Percentiles rank a stretch among this genome's conserved stretches.
Evolutionary conservation across 2,329 filamentous ascomycete species (phyloP).

Genomic region (Phymatotrichopsis omnivora): DNA sequence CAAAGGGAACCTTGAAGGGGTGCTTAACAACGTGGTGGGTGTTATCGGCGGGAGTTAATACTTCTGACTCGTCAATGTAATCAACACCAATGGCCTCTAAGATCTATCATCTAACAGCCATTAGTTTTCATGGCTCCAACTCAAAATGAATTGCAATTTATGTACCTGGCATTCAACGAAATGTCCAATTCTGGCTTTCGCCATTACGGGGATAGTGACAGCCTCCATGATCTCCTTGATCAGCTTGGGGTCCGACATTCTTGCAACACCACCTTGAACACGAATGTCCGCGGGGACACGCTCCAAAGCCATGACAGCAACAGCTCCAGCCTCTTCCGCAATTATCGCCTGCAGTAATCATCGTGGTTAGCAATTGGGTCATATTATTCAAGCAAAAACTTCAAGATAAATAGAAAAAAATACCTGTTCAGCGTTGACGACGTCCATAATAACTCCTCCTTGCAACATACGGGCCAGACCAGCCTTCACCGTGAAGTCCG

Average conservation of each 20-base stretch:
- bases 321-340: slow-evolving; percentile 90
- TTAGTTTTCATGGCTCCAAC: too few relatives aligned
- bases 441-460: slow-evolving; percentile 99
- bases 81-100: slow-evolving; percentile 90
- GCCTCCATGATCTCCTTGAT: slow-evolving; percentile 92
- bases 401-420: slow-evolving; percentile 8
- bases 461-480: slow-evolving; percentile 97
- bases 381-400: neutral
- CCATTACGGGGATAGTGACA: slow-evolving; percentile 98
- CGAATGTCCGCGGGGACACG: slow-evolving; percentile 95
- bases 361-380: neutral
- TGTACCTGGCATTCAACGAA: slow-evolving; percentile 84
- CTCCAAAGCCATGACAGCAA: slow-evolving; percentile 97
- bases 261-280: slow-evolving; percentile 79
- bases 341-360: slow-evolving; percentile 66
- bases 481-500: slow-evolving; percentile 79
- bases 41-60: slow-evolving; percentile 88
- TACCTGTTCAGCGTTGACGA: slow-evolving; percentile 78
- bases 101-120: slow-evolving; percentile 47
- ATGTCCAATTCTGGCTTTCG: slow-evolving; percentile 94
- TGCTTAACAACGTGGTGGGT: slow-evolving; percentile 86
- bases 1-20: slow-evolving; percentile 74
- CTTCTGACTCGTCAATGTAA: slow-evolving; percentile 95
- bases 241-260: slow-evolving; percentile 92
- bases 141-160: neutral